These are phyloP conservation scores for Globisporangium recalcitrans DNA, from an alignment of 352 stramenopile genomes.

Conservation along the genomic window DNA sequence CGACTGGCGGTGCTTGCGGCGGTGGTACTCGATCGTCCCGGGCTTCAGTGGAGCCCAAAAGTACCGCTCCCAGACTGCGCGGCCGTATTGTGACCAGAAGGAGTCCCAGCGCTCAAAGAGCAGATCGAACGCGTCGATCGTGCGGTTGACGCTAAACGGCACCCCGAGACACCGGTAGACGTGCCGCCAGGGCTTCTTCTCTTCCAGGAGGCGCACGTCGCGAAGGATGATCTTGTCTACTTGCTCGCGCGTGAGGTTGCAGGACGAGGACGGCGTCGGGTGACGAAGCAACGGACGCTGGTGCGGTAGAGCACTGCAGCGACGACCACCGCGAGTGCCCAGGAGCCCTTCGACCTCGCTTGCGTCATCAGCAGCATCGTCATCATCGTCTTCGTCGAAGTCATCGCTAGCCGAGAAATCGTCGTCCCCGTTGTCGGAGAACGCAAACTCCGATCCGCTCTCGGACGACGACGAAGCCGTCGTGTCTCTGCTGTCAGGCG, in stretches of 20 bases:
- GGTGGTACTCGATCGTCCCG: conserved; percentile 22
- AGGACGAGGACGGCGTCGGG: background rate
- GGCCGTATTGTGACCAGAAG: conserved; percentile 37
- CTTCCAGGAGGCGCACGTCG: conserved; percentile 24
- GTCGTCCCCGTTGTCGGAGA: background rate
- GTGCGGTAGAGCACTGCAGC: background rate
- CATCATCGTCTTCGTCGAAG: conserved; percentile 2
- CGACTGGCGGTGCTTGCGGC: conserved; percentile 29
- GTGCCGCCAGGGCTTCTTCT: conserved; percentile 36
- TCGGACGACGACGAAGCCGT: background rate
- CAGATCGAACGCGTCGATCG: conserved; percentile 29
- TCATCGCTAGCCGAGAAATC: background rate
- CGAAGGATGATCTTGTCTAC: conserved; percentile 21
- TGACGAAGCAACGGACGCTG: background rate
- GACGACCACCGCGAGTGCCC: background rate
- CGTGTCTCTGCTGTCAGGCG: background rate
- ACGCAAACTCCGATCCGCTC: background rate
- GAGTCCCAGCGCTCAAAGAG: conserved; percentile 48
- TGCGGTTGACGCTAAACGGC: conserved; percentile 25
- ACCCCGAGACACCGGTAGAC: conserved; percentile 39
- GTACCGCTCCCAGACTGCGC: conserved; percentile 41
- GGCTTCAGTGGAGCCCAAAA: conserved; percentile 35
- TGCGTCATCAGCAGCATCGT: background rate
- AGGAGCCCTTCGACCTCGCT: background rate
- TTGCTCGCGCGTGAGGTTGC: conserved; percentile 10